Percentiles rank a stretch among this genome's conserved stretches.
Evolutionary conservation across 1,284 basidiomycete genomes (phyloP).

Genomic region (Moesziomyces globuligerus): DNA sequence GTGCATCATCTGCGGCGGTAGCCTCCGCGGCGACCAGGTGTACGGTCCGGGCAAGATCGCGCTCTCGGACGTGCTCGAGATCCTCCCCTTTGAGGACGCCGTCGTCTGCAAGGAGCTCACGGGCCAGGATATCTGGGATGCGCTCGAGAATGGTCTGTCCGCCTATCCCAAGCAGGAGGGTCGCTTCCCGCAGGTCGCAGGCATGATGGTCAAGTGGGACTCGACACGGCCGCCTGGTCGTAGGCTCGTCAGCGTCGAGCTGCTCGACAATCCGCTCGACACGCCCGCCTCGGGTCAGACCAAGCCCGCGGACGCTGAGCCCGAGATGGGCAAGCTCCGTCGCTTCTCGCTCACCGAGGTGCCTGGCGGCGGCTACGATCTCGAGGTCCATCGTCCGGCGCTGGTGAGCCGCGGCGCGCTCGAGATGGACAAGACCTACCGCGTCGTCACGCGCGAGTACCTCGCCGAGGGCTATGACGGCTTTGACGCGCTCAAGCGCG

Average conservation of each 20-base stretch:
- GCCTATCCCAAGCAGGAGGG: constrained; percentile 92
- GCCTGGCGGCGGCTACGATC: constrained; percentile 29
- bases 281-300: constrained; percentile 4
- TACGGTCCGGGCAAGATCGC: constrained; percentile 81
- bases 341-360: constrained; percentile 34
- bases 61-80: constrained; percentile 84
- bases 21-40: constrained; percentile 82
- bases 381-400: constrained; percentile 46
- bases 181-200: constrained; percentile 87
- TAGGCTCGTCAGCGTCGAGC: constrained; percentile 52
- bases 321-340: constrained; percentile 19
- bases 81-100: constrained; percentile 88
- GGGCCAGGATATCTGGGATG: constrained; percentile 82
- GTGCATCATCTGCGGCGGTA: constrained; percentile 71
- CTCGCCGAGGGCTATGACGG: constrained; percentile 80
- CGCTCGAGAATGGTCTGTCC: constrained; percentile 78
- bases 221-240: constrained; percentile 71
- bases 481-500: constrained; percentile 76
- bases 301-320: constrained; percentile 8
- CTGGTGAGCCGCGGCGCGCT: constrained; percentile 40
- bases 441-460: constrained; percentile 80
- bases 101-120: constrained; percentile 81
- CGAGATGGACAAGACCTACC: constrained; percentile 71
- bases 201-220: constrained; percentile 88
- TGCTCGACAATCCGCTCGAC: constrained; percentile 48